Percentiles rank a stretch among this genome's conserved stretches.
Evolutionary conservation across 2,329 filamentous ascomycete genomes (phyloP).

Genomic region (Chrysoporthe austroafricana): DNA sequence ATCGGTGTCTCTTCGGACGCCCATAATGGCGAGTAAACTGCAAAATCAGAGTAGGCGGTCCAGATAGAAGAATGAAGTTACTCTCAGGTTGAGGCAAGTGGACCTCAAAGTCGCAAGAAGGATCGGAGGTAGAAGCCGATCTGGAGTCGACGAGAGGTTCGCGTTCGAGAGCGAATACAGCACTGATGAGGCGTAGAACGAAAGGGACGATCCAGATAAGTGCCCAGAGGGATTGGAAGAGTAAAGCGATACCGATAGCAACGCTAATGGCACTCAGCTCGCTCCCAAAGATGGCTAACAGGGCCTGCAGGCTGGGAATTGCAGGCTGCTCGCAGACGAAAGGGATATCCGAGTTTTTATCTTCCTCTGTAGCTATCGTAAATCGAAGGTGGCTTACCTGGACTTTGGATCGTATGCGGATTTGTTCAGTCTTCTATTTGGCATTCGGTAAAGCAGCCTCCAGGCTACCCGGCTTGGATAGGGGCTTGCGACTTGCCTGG

Average conservation of each 20-base stretch:
- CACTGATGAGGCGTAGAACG: slow-evolving; percentile 24
- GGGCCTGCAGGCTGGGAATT: slow-evolving; percentile 2
- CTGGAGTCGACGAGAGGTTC: slow-evolving; percentile 15
- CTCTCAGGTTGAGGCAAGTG: slow-evolving; percentile 28
- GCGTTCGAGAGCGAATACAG: slow-evolving; percentile 25
- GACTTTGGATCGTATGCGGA: slow-evolving; percentile 2
- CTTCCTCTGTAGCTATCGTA: slow-evolving; percentile 15
- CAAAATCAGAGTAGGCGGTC: slow-evolving; percentile 22
- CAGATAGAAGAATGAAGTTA: slow-evolving; percentile 25
- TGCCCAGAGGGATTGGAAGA: slow-evolving; percentile 22
- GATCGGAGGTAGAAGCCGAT: slow-evolving; percentile 14
- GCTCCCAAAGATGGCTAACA: slow-evolving; percentile 16
- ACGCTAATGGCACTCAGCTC: slow-evolving; percentile 21
- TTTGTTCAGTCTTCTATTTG: background rate
- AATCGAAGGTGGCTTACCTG: slow-evolving; percentile 20
- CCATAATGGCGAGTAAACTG: slow-evolving; percentile 34
- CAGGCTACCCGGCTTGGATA: too few relatives aligned
- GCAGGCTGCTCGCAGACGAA: slow-evolving; percentile 25
- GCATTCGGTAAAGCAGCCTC: too few relatives aligned
- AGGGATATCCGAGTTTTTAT: slow-evolving; percentile 11
- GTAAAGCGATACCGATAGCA: background rate
- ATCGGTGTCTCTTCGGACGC: slow-evolving; percentile 30
- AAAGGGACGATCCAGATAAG: slow-evolving; percentile 26
- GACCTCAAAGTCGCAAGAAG: slow-evolving; percentile 29
- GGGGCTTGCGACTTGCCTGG: too few relatives aligned